A percentile compares a stretch with the other conserved stretches of the same genome.
phyloP scores from a whole-genome alignment of 164 flowering plant genomes.

The Tetrastigma voinierianum region DNA sequence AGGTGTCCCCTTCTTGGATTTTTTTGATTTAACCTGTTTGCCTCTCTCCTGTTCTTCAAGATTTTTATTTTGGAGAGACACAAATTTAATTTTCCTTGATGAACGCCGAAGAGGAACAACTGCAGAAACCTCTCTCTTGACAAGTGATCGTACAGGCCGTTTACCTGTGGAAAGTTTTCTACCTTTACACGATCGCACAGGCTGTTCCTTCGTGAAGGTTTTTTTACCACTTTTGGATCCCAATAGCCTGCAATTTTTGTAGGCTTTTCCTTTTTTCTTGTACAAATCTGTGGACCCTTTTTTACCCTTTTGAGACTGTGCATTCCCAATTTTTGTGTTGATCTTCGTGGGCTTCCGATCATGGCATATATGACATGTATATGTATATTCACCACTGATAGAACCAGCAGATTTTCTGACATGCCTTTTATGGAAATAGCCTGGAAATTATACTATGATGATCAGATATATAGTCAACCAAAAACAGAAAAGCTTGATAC shows the following conservation, averaged over 20 bases:
- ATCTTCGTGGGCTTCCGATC: conserved; percentile 27
- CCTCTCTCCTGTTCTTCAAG: conserved; percentile 31
- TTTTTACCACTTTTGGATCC: conserved; percentile 19
- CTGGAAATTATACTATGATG: conserved; percentile 32
- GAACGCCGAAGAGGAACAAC: conserved; percentile 59
- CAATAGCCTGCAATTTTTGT: conserved; percentile 12
- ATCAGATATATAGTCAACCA: conserved; percentile 13
- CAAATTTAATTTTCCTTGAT: conserved; percentile 41
- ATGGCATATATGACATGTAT: conserved; percentile 67
- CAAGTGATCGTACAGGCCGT: conserved; percentile 11
- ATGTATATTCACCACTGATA: conserved; percentile 32
- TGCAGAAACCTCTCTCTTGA: conserved; percentile 17
- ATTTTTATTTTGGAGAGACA: conserved; percentile 35
- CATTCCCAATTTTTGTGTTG: conserved; percentile 15
- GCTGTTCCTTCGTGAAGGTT: conserved; percentile 4
- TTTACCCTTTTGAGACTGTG: conserved; percentile 20
- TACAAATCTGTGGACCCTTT: conserved; percentile 7
- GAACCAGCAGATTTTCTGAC: conserved; percentile 48
- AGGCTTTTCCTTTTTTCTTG: background rate
- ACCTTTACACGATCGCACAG: background rate
- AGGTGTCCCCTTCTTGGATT: conserved; percentile 25
- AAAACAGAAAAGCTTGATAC: background rate
- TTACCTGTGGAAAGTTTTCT: conserved; percentile 13
- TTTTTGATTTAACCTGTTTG: conserved; percentile 26
- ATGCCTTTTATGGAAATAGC: conserved; percentile 82